phyloP scores from a whole-genome alignment of 495 filamentous ascomycete species.

The Talaromyces liani region DNA sequence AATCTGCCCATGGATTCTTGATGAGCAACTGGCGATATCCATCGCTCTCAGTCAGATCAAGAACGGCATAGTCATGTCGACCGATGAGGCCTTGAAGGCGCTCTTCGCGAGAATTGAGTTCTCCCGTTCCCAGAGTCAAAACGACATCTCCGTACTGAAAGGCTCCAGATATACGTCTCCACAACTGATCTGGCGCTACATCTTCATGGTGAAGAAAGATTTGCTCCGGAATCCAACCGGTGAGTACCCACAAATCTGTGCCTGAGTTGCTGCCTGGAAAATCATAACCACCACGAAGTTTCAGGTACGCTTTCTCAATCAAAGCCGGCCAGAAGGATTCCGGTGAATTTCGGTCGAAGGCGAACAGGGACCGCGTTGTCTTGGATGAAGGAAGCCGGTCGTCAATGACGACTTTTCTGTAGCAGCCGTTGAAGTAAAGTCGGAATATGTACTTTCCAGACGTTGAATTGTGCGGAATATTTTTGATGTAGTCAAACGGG shows the following conservation, averaged over 20 bases:
- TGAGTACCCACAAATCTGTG: constrained; percentile 84
- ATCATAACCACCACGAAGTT: constrained; percentile 91
- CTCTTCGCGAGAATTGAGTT: constrained; percentile 65
- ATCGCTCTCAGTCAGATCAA: constrained; percentile 65
- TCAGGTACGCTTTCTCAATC: constrained; percentile 96
- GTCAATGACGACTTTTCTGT: constrained; percentile 80
- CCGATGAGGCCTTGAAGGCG: constrained; percentile 70
- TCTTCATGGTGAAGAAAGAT: constrained; percentile 83
- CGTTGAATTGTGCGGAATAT: constrained; percentile 51
- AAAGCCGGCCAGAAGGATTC: constrained; percentile 82
- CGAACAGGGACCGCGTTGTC: constrained; percentile 64
- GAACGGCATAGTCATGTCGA: constrained; percentile 89
- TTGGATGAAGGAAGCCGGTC: constrained; percentile 82
- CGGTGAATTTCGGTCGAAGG: constrained; percentile 79
- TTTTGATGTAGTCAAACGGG: constrained; percentile 54
- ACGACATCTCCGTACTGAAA: constrained; percentile 78
- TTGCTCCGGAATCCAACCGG: constrained; percentile 96
- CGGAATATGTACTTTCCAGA: constrained; percentile 88
- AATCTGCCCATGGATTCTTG: constrained; percentile 95
- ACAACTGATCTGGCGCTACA: constrained; percentile 62
- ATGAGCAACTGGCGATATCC: constrained; percentile 63
- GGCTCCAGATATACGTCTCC: constrained; percentile 66
- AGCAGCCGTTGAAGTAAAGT: constrained; percentile 92
- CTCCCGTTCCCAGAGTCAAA: constrained; percentile 84
- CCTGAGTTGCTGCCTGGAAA: constrained; percentile 98